Evolutionary conservation across 345 rosid species (phyloP), one percentile per base, ranked within the genome.

Genomic region (Ailanthus altissimus): DNA sequence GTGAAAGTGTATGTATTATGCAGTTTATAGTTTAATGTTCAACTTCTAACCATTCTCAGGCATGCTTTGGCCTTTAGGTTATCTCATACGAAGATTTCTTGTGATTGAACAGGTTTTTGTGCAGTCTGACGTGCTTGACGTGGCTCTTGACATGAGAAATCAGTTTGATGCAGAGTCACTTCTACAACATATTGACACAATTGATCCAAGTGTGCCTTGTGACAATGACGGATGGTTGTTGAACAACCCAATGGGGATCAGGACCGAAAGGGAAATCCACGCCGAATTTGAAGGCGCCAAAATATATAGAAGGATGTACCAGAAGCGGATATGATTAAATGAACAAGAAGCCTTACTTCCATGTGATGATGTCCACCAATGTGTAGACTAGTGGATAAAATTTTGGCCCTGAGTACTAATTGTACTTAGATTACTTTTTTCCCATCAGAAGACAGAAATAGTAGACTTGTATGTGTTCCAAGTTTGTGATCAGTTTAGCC

Each of bases 251-350:
- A 90, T 91, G 92, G 96, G 91, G 28, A 89, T 91, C 82, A 79
- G 99, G 80, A 95, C 96, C 0, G 99, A 95, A 80, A 83, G 97
- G 74, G 99, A 95, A 85, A 93, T 93, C 58, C 98, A 93, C 66
- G 98, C 98, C 0, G 92, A 90, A 74, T 84, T 67, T 8, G 98
- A 92, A 82, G 94, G 96, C 61, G 91, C 90, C 43, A 95, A 81
- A 72, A 83, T 93, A 56, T 91, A 90, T 81, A 86, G 97, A 83
- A 90, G 97, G 79, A 54, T 94, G 85, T 94, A 94, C 87, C 87
- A 85, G 56, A 92, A 89, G 77, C 64, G 54, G 49, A 66, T 65
- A 18, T 57, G 42, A 68, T 49, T 5, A 20, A 32, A 26, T n/a
- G n/a, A n/a, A n/a, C n/a, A n/a, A n/a, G n/a, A 69, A 67, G 20